Conservation (phyloP, 345 rosid species). For the Eucalyptus albens region DNA sequence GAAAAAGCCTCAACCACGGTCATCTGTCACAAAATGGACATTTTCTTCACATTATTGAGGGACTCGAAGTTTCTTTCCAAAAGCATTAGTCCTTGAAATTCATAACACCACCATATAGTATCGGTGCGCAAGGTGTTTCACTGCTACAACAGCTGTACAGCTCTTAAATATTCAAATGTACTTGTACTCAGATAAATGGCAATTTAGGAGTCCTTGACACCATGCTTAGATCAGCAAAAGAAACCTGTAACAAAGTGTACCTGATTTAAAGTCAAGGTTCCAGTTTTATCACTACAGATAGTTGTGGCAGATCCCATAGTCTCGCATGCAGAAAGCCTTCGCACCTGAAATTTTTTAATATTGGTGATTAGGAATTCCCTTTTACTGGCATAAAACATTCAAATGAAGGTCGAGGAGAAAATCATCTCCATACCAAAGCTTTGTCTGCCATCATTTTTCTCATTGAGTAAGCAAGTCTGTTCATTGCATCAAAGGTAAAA, state of each 20-base stretch:
- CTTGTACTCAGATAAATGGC: neutral
- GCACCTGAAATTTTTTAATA: constrained; percentile 37
- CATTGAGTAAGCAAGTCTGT: constrained; percentile 96
- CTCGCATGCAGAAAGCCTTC: constrained; percentile 96
- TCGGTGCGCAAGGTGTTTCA: neutral
- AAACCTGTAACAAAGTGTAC: constrained; percentile 1
- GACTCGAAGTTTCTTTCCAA: neutral
- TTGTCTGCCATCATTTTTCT: constrained; percentile 99
- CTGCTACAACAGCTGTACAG: neutral
- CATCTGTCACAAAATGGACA: constrained; percentile 35
- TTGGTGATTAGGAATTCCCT: neutral
- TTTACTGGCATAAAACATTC: neutral
- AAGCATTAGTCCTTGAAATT: neutral
- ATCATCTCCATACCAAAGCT: constrained; percentile 57
- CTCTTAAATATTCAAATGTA: neutral
- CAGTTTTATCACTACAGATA: constrained; percentile 93
- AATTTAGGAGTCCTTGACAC: neutral
- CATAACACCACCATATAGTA: neutral
- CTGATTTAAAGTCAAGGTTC: constrained; percentile 81
- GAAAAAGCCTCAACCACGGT: constrained; percentile 71
- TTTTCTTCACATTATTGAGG: neutral
- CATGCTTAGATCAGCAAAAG: neutral
- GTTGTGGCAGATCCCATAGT: constrained; percentile 97
- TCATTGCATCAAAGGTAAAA: neutral
- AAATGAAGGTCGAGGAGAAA: neutral